phyloP scores from a whole-genome alignment of 495 filamentous ascomycete species.

The Penicillium coffeae region DNA sequence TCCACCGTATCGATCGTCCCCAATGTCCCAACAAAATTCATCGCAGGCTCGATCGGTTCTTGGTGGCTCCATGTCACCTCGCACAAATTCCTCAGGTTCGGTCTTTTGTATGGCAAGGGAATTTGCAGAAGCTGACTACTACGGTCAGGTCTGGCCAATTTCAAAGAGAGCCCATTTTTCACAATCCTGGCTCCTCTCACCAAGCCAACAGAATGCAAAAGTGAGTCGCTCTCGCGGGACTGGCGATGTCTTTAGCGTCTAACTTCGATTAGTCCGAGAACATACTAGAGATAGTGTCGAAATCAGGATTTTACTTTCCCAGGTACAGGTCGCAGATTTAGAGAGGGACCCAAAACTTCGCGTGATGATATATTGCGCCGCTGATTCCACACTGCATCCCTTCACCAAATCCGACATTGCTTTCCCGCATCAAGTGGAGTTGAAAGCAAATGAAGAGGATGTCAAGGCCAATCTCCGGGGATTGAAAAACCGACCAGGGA shows the following conservation, averaged over 20 bases:
- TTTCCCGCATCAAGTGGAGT: slow-evolving; percentile 87
- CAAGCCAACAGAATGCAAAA: slow-evolving; percentile 59
- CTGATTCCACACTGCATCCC: slow-evolving; percentile 48
- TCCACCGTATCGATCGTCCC: slow-evolving; percentile 26
- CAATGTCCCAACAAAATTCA: slow-evolving; percentile 18
- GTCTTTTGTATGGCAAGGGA: background rate
- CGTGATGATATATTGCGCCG: slow-evolving; percentile 80
- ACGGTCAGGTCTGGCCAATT: slow-evolving; percentile 39
- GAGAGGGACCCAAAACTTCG: slow-evolving; percentile 50
- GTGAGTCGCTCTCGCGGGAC: slow-evolving; percentile 41
- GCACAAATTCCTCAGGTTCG: slow-evolving; percentile 33
- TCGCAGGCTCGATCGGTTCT: slow-evolving; percentile 28
- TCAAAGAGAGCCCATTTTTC: slow-evolving; percentile 80
- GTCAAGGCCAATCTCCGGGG: slow-evolving; percentile 87
- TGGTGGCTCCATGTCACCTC: slow-evolving; percentile 27
- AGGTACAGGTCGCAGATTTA: slow-evolving; percentile 46
- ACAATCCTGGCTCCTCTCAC: slow-evolving; percentile 58
- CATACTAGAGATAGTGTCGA: slow-evolving; percentile 50
- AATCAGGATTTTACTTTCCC: slow-evolving; percentile 48
- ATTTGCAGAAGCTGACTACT: background rate
- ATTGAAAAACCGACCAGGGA: slow-evolving; percentile 91
- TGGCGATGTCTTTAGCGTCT: slow-evolving; percentile 18
- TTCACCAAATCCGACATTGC: slow-evolving; percentile 67
- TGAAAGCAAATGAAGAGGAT: slow-evolving; percentile 84
- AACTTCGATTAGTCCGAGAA: slow-evolving; percentile 41